phyloP scores from a whole-genome alignment of 78 protist species.

The Speleostelium caveatum region DNA sequence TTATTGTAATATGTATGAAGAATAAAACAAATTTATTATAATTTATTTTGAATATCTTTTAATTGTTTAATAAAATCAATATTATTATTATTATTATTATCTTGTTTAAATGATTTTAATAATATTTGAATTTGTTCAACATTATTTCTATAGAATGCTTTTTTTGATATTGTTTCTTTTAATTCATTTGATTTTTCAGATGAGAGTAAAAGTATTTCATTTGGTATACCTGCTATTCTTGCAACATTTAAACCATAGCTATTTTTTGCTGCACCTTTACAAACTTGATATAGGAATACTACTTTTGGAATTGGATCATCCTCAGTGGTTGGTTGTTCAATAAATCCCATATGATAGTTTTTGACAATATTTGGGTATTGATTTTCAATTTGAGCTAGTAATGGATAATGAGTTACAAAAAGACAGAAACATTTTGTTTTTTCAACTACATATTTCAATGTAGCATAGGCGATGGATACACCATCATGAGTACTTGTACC shows the following conservation, averaged over 20 bases:
- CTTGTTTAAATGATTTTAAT: too few relatives aligned
- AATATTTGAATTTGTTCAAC: too few relatives aligned
- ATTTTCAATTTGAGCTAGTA: slow-evolving; percentile 68
- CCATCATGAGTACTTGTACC: slow-evolving; percentile 97
- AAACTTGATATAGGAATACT: slow-evolving; percentile 77
- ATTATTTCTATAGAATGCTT: too few relatives aligned
- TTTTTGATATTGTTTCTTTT: slow-evolving; percentile 48
- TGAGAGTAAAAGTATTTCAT: not conserved
- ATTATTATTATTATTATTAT: too few relatives aligned
- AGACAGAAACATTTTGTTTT: slow-evolving; percentile 55
- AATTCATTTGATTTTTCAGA: slow-evolving; percentile 50
- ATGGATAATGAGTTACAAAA: slow-evolving; percentile 95
- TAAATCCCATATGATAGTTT: slow-evolving; percentile 88
- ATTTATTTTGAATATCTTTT: not conserved
- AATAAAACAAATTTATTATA: too few relatives aligned
- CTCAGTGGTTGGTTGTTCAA: slow-evolving; percentile 19
- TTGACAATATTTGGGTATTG: slow-evolving; percentile 30
- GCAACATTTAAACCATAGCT: slow-evolving; percentile 82
- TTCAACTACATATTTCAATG: slow-evolving; percentile 76
- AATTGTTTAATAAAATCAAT: too few relatives aligned
- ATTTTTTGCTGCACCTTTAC: slow-evolving; percentile 31
- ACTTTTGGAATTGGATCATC: slow-evolving; percentile 26
- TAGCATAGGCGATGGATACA: slow-evolving; percentile 92
- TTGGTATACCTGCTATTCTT: slow-evolving; percentile 60
- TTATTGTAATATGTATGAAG: too few relatives aligned